Percentiles rank a stretch among this genome's conserved stretches.
phyloP scores from a whole-genome alignment of 306 rosid genomes.

The Cyclanthera cordifolia region DNA sequence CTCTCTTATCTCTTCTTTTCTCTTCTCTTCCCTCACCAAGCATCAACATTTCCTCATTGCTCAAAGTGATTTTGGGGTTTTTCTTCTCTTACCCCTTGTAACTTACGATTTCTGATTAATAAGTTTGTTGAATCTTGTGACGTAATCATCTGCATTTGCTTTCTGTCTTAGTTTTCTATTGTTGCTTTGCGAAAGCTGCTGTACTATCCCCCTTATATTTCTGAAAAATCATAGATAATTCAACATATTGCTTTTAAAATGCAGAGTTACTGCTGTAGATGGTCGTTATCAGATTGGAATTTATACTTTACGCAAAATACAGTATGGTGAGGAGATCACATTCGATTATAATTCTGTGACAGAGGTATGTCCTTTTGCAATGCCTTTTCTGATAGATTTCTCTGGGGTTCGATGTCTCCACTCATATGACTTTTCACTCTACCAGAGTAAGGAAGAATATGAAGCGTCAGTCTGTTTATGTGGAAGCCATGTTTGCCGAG shows the following conservation, averaged over 20 bases:
- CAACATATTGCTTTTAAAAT: conserved; percentile 6
- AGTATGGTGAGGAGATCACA: conserved; percentile 86
- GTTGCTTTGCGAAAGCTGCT: not conserved
- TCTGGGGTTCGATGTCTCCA: not conserved
- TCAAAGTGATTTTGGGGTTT: too few species aligned
- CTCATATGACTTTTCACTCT: not conserved
- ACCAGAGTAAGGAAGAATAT: conserved; percentile 95
- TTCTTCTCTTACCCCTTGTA: too few species aligned
- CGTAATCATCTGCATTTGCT: not conserved
- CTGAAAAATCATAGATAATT: not conserved
- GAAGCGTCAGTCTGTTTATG: conserved; percentile 98
- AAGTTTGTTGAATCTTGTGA: not conserved
- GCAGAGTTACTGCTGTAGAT: conserved; percentile 92
- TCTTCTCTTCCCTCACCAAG: too few species aligned
- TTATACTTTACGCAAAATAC: conserved; percentile 72
- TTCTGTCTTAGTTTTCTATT: not conserved
- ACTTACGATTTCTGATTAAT: not conserved
- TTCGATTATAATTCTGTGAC: conserved; percentile 97
- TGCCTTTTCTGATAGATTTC: not conserved
- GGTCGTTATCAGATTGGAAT: conserved; percentile 97
- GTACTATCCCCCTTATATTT: too few species aligned
- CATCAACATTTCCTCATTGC: too few species aligned
- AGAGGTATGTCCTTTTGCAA: conserved; percentile 57
- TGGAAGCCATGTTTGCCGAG: conserved; percentile 98
- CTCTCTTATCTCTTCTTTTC: too few species aligned